phyloP scores from a whole-genome alignment of 2,329 filamentous ascomycete genomes.

The Hawksworthiomyces lignivorus region DNA sequence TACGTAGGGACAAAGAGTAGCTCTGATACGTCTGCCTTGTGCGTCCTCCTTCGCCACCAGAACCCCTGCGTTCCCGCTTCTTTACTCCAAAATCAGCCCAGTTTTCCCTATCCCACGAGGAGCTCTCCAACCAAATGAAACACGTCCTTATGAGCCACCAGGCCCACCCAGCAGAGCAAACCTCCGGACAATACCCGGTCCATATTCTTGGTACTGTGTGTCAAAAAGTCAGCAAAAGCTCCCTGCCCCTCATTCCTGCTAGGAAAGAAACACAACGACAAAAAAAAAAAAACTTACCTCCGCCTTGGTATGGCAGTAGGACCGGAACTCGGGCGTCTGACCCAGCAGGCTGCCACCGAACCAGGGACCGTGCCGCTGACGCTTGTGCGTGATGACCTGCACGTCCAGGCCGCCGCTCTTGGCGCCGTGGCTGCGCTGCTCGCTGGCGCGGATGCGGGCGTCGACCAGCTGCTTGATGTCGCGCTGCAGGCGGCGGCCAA shows the following conservation, averaged over 20 bases:
- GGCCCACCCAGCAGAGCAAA: conserved; percentile 92
- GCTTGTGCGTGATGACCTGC: conserved; percentile 94
- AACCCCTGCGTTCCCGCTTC: too few species aligned
- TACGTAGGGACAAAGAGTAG: too few species aligned
- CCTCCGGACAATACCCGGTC: conserved; percentile 87
- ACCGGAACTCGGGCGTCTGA: conserved; percentile 96
- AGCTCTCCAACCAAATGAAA: too few species aligned
- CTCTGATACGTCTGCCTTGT: too few species aligned
- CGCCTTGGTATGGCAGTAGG: conserved; percentile 94
- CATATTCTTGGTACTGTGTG: conserved; percentile 91
- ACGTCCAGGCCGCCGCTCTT: conserved; percentile 93
- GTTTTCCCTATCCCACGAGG: too few species aligned
- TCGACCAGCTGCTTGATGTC: conserved; percentile 97
- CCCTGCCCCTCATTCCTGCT: too few species aligned
- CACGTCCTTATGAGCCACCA: conserved; percentile 67
- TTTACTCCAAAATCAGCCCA: too few species aligned
- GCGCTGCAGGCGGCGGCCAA: conserved; percentile 88
- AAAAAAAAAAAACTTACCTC: conserved; percentile 38
- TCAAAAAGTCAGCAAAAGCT: too few species aligned
- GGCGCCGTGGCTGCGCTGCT: conserved; percentile 83
- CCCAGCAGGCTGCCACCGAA: conserved; percentile 94
- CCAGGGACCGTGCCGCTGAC: conserved; percentile 96
- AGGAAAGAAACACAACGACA: neutral
- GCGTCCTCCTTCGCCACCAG: too few species aligned
- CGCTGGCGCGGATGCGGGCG: conserved; percentile 83